phyloP scores from a whole-genome alignment of 495 filamentous ascomycete genomes.

The Xylaria sp. region DNA sequence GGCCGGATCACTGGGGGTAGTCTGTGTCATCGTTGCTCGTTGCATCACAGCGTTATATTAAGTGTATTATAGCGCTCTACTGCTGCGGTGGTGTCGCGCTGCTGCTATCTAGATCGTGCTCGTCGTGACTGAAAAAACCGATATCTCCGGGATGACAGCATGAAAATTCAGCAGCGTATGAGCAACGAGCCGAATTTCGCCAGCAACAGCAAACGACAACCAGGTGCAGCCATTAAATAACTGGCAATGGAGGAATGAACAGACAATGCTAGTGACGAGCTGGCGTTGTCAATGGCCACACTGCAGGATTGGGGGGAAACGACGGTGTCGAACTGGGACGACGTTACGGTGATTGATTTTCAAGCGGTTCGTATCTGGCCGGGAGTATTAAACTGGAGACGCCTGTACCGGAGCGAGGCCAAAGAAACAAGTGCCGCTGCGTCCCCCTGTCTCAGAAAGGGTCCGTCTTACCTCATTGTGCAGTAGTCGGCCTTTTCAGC shows the following conservation, averaged over 20 bases:
- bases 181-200: conserved; percentile 11
- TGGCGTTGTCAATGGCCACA: neutral
- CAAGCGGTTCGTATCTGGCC: conserved; percentile 24
- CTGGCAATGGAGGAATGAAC: neutral
- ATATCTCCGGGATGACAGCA: neutral
- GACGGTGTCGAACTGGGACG: conserved; percentile 14
- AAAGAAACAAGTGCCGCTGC: neutral
- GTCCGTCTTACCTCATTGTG: conserved; percentile 28
- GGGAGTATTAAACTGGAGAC: conserved; percentile 16
- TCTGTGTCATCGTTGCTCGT: conserved; percentile 27
- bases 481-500: conserved; percentile 24
- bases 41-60: conserved; percentile 25
- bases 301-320: neutral
- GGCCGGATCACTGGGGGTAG: conserved; percentile 30
- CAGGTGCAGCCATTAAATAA: conserved; percentile 38
- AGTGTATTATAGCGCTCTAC: neutral
- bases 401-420: neutral
- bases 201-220: conserved; percentile 34
- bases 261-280: neutral
- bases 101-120: neutral
- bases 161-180: neutral
- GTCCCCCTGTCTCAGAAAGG: neutral
- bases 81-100: neutral
- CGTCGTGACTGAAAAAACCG: neutral
- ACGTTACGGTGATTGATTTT: conserved; percentile 43